phyloP scores from a whole-genome alignment of 2,329 filamentous ascomycete species.

The Diplodia scrobiculata region DNA sequence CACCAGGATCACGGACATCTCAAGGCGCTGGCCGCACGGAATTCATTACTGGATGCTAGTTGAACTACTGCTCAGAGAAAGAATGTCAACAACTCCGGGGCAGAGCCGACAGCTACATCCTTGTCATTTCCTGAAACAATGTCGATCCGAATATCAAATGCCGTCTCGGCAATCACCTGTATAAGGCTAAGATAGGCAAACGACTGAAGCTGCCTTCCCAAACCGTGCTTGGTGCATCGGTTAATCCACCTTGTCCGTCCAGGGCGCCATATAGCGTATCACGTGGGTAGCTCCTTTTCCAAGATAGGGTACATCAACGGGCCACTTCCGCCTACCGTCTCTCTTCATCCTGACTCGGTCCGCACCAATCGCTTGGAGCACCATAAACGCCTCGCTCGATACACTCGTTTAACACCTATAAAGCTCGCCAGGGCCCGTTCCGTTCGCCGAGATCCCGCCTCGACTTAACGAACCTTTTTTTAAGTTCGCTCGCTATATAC shows the following conservation, averaged over 20 bases:
- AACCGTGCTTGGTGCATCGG: neutral
- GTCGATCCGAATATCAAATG: neutral
- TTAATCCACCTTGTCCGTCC: neutral
- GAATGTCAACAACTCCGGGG: neutral
- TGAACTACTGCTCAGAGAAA: neutral
- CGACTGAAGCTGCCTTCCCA: conserved; percentile 3
- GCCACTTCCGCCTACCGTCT: neutral
- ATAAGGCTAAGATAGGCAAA: conserved; percentile 7
- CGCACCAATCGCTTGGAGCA: neutral
- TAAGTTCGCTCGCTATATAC: neutral
- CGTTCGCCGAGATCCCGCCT: neutral
- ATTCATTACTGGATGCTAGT: neutral
- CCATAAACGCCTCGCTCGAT: neutral
- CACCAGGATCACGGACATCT: neutral
- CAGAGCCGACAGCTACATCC: neutral
- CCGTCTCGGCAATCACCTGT: conserved; percentile 3
- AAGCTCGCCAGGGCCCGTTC: neutral
- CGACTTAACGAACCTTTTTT: neutral
- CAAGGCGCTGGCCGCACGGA: neutral
- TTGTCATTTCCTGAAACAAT: neutral
- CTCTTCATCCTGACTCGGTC: neutral
- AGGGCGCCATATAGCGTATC: neutral
- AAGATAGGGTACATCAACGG: neutral
- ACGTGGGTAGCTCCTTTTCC: conserved; percentile 3
- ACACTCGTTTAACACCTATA: neutral